phyloP scores from a whole-genome alignment of 176 grass and related monocot genomes.

The Oropetium thomaeum region DNA sequence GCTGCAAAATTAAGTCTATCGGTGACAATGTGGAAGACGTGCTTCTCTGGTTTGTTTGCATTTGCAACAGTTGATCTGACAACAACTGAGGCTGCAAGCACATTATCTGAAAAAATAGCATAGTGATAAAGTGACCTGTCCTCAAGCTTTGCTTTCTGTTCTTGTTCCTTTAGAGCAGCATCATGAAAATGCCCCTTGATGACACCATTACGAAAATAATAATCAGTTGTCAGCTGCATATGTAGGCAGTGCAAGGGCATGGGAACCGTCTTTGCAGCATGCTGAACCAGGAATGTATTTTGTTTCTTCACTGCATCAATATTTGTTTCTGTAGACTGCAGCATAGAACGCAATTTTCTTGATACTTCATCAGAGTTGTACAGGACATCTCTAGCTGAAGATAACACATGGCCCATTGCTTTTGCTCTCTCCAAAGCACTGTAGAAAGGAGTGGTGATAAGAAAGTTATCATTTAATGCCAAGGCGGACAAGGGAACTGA shows the following conservation, averaged over 20 bases:
- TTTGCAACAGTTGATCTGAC: slow-evolving; percentile 73
- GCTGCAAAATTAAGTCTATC: slow-evolving; percentile 93
- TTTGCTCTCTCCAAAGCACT: slow-evolving; percentile 87
- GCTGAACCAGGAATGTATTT: slow-evolving; percentile 90
- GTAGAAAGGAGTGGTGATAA: slow-evolving; percentile 37
- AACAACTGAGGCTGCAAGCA: slow-evolving; percentile 86
- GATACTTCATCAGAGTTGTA: slow-evolving; percentile 51
- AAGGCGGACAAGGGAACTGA: slow-evolving; percentile 4
- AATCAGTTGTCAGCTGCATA: slow-evolving; percentile 83
- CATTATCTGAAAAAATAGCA: slow-evolving; percentile 96
- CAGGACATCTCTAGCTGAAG: slow-evolving; percentile 68
- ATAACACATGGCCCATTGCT: slow-evolving; percentile 74
- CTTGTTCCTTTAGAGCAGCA: slow-evolving; percentile 48
- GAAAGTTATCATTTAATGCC: slow-evolving; percentile 14
- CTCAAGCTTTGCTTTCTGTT: slow-evolving; percentile 67
- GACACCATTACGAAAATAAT: slow-evolving; percentile 49
- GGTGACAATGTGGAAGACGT: slow-evolving; percentile 93
- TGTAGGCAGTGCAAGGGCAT: slow-evolving; percentile 87
- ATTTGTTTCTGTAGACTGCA: slow-evolving; percentile 77
- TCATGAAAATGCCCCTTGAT: slow-evolving; percentile 29
- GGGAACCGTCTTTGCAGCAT: slow-evolving; percentile 92
- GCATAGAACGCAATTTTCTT: slow-evolving; percentile 71
- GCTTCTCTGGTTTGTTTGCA: slow-evolving; percentile 84
- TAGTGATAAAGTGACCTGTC: slow-evolving; percentile 87
- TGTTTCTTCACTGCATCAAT: slow-evolving; percentile 78